These are phyloP conservation scores for Trifolium fragiferum DNA, from an alignment of 306 rosid genomes.

Conservation along the genomic window DNA sequence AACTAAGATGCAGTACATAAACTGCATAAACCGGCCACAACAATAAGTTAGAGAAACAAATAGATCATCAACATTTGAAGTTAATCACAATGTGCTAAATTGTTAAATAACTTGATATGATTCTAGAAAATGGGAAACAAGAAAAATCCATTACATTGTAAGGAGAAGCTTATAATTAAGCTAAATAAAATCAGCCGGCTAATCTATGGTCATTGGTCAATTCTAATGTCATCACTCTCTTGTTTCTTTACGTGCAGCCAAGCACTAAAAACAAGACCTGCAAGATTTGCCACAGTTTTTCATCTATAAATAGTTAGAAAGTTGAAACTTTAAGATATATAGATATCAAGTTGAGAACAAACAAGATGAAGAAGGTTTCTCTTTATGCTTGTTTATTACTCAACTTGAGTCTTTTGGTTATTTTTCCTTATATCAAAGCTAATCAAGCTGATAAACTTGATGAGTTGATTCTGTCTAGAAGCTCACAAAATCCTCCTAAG, in stretches of 20 bases:
- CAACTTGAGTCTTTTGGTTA: slow-evolving; percentile 35
- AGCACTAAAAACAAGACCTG: background rate
- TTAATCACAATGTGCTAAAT: slow-evolving; percentile 16
- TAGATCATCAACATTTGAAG: background rate
- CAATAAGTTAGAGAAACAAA: slow-evolving; percentile 22
- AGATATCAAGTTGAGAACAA: slow-evolving; percentile 11
- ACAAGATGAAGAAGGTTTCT: slow-evolving; percentile 36
- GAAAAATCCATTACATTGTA: background rate
- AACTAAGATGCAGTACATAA: background rate
- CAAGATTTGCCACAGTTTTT: background rate
- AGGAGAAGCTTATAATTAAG: no score
- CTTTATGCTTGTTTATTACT: slow-evolving; percentile 37
- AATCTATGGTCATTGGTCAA: slow-evolving; percentile 14
- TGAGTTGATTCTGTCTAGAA: slow-evolving; percentile 43
- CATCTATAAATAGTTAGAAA: slow-evolving; percentile 6
- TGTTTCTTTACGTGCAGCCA: slow-evolving; percentile 26
- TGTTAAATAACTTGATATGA: slow-evolving; percentile 30
- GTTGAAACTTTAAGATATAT: background rate
- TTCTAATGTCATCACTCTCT: slow-evolving; percentile 1
- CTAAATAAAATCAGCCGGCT: slow-evolving; percentile 23
- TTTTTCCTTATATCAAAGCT: slow-evolving; percentile 38
- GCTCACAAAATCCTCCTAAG: slow-evolving; percentile 35
- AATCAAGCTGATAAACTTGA: slow-evolving; percentile 52
- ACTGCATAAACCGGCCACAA: background rate
- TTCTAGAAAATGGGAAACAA: slow-evolving; percentile 20